A percentile compares a stretch with the other conserved stretches of the same genome.
These are phyloP conservation scores for Aspergillus sp. DNA, from an alignment of 2,329 filamentous ascomycete species.

Conservation along the genomic window DNA sequence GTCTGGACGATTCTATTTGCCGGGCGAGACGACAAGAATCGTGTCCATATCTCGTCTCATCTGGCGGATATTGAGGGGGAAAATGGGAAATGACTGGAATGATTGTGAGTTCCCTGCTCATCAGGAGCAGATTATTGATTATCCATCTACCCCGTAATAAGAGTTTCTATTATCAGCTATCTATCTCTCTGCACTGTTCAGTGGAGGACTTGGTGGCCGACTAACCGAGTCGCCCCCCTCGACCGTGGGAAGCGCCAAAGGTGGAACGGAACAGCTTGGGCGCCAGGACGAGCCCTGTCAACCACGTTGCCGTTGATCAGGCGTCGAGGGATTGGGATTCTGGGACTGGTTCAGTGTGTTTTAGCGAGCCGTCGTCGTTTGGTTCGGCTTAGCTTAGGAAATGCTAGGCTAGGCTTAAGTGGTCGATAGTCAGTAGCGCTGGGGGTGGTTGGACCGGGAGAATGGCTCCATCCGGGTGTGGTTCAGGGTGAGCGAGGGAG, in stretches of 20 bases:
- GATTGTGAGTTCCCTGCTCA: not conserved
- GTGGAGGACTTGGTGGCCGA: not conserved
- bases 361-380: not conserved
- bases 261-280: conserved; percentile 14
- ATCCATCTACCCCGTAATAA: too few relatives aligned
- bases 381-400: too few relatives aligned
- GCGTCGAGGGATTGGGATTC: conserved; percentile 1
- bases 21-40: too few relatives aligned
- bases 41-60: not conserved
- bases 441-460: too few relatives aligned
- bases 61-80: not conserved
- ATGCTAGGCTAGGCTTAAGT: not conserved
- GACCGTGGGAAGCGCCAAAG: conserved; percentile 14
- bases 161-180: too few relatives aligned
- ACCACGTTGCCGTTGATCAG: conserved; percentile 29
- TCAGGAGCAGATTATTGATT: not conserved
- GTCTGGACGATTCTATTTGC: conserved; percentile 3
- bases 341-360: not conserved
- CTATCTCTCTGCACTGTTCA: too few relatives aligned
- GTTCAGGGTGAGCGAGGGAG: not conserved
- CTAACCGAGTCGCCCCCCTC: not conserved
- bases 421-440: too few relatives aligned
- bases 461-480: not conserved
- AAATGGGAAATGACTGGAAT: not conserved
- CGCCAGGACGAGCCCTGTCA: conserved; percentile 25